Evolutionary conservation across 768 basidiomycete genomes (phyloP).

Genomic region (Hericium rajendrae): DNA sequence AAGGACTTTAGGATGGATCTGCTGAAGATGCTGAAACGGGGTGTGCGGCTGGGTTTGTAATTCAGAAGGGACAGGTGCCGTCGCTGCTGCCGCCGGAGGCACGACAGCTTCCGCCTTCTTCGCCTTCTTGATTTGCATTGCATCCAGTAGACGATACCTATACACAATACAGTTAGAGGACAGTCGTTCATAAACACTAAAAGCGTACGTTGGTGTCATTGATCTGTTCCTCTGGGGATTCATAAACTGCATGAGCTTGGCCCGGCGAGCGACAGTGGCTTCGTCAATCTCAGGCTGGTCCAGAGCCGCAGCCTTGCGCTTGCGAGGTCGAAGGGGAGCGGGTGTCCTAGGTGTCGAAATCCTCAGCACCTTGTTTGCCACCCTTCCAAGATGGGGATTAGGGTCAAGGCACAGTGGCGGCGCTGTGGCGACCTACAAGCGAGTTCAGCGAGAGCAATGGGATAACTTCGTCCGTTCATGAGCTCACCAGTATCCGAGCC

Average conservation of each 20-base stretch:
- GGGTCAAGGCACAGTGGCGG: constrained; percentile 75
- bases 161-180: background rate
- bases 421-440: constrained; percentile 54
- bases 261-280: constrained; percentile 58
- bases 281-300: constrained; percentile 67
- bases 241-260: constrained; percentile 76
- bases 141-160: constrained; percentile 14
- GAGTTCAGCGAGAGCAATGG: constrained; percentile 6
- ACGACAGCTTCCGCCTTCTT: background rate
- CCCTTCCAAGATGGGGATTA: constrained; percentile 63
- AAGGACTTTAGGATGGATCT: background rate
- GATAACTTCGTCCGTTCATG: background rate
- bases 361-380: constrained; percentile 65
- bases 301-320: constrained; percentile 61
- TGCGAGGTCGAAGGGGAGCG: constrained; percentile 40
- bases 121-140: background rate
- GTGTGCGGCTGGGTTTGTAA: background rate
- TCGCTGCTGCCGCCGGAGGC: background rate
- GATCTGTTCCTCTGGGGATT: constrained; percentile 44
- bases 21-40: constrained; percentile 1
- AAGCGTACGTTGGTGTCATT: constrained; percentile 38
- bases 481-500: constrained; percentile 55
- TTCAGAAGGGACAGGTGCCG: background rate
- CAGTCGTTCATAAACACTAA: background rate
- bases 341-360: constrained; percentile 69